A percentile compares a stretch with the other conserved stretches of the same genome.
Evolutionary conservation across 331 rosid genomes (phyloP).

Genomic region (Dryas integrifolia): DNA sequence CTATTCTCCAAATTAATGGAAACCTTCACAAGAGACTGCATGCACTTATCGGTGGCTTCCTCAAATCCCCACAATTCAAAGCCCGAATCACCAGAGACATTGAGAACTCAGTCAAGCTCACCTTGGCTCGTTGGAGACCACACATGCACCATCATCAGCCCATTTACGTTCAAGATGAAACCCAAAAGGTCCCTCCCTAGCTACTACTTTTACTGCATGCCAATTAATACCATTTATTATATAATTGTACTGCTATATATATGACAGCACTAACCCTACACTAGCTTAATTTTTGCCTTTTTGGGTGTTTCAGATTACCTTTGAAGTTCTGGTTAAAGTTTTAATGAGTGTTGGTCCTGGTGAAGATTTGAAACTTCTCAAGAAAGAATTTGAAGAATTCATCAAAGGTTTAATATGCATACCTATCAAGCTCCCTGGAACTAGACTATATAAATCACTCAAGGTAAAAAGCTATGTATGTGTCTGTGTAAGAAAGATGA

Average conservation of each 20-base stretch:
- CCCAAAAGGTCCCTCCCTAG: constrained; percentile 50
- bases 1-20: constrained; percentile 70
- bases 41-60: constrained; percentile 62
- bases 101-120: constrained; percentile 50
- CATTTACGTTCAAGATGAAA: constrained; percentile 63
- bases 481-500: no score
- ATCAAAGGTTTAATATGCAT: constrained; percentile 81
- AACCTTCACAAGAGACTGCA: constrained; percentile 60
- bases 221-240: no score
- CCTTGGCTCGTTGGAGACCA: constrained; percentile 51
- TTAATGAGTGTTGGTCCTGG: constrained; percentile 79
- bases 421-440: constrained; percentile 85
- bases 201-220: not conserved
- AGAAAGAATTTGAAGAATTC: constrained; percentile 71
- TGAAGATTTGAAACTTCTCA: constrained; percentile 57
- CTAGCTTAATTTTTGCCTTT: not conserved
- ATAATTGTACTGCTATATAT: no score
- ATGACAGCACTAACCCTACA: not conserved
- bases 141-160: constrained; percentile 20
- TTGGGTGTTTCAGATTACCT: constrained; percentile 56
- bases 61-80: constrained; percentile 64
- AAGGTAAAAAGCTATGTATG: constrained; percentile 42
- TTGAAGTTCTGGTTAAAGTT: constrained; percentile 60
- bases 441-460: constrained; percentile 75
- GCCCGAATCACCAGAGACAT: constrained; percentile 58